Conservation (phyloP, 306 rosid species). For the Pachyrhizus erosus region DNA sequence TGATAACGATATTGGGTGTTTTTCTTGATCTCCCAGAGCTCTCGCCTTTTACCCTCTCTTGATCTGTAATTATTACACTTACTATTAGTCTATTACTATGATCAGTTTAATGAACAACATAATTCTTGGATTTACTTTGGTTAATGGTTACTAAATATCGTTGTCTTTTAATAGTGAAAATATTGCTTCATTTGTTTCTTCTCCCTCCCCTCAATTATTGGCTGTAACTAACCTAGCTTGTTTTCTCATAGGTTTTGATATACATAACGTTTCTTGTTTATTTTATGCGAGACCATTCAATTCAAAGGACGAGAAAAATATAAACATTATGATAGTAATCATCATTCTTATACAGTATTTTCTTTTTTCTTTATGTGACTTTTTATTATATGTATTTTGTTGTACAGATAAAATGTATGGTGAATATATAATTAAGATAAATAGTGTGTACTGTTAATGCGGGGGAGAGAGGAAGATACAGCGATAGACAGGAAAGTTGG, state of each 20-base stretch:
- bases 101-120: neutral
- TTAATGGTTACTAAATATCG: neutral
- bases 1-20: neutral
- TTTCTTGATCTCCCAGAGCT: neutral
- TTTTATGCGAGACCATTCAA: neutral
- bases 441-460: neutral
- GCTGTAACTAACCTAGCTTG: slow-evolving; percentile 1
- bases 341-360: neutral
- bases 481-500: neutral
- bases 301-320: neutral
- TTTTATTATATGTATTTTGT: neutral
- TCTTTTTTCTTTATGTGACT: neutral
- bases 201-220: neutral
- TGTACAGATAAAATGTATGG: neutral
- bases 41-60: neutral
- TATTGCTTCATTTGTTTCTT: neutral
- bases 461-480: neutral
- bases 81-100: neutral
- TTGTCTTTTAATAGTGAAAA: neutral
- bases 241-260: neutral
- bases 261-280: neutral
- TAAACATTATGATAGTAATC: neutral
- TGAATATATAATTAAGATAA: neutral
- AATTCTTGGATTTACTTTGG: neutral
- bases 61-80: neutral